phyloP scores from a whole-genome alignment of 2,329 filamentous ascomycete species.

The Dendrostoma leiphaemia region DNA sequence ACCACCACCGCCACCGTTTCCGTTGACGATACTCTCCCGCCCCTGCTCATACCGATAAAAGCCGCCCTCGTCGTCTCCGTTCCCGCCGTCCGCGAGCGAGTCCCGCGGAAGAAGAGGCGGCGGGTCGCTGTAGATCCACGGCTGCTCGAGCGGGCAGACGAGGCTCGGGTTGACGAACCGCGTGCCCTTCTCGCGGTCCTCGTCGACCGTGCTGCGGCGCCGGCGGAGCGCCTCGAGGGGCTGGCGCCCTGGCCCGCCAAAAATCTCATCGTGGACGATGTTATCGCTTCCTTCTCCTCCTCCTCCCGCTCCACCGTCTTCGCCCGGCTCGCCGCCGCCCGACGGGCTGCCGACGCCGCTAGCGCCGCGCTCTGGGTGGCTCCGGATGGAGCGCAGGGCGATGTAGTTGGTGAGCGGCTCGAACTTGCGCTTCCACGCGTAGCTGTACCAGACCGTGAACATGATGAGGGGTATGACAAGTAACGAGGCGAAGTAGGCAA shows the following conservation, averaged over 20 bases:
- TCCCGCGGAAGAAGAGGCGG: slow-evolving; percentile 34
- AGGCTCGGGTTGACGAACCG: slow-evolving; percentile 77
- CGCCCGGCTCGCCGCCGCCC: slow-evolving; percentile 35
- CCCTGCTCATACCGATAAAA: slow-evolving; percentile 15
- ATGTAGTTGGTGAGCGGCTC: slow-evolving; percentile 91
- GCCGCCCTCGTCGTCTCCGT: background rate
- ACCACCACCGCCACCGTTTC: background rate
- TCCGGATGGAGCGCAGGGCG: slow-evolving; percentile 79
- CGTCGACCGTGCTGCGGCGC: slow-evolving; percentile 66
- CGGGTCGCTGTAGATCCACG: slow-evolving; percentile 65
- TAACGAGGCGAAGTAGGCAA: slow-evolving; percentile 70
- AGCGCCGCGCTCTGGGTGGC: slow-evolving; percentile 47
- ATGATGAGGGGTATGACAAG: slow-evolving; percentile 74
- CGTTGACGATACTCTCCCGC: slow-evolving; percentile 9
- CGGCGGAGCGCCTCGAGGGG: slow-evolving; percentile 41
- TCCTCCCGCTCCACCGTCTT: background rate
- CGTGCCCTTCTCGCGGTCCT: slow-evolving; percentile 67
- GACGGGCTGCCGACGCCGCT: slow-evolving; percentile 41
- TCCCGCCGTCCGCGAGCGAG: slow-evolving; percentile 16
- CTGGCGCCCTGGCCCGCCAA: slow-evolving; percentile 30
- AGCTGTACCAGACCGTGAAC: slow-evolving; percentile 84
- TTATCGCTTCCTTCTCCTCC: background rate
- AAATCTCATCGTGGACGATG: slow-evolving; percentile 34
- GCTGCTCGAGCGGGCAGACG: slow-evolving; percentile 63
- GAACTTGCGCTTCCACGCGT: slow-evolving; percentile 77